Conservation (phyloP, 2,329 filamentous ascomycete species). For the Fusarium sp. region DNA sequence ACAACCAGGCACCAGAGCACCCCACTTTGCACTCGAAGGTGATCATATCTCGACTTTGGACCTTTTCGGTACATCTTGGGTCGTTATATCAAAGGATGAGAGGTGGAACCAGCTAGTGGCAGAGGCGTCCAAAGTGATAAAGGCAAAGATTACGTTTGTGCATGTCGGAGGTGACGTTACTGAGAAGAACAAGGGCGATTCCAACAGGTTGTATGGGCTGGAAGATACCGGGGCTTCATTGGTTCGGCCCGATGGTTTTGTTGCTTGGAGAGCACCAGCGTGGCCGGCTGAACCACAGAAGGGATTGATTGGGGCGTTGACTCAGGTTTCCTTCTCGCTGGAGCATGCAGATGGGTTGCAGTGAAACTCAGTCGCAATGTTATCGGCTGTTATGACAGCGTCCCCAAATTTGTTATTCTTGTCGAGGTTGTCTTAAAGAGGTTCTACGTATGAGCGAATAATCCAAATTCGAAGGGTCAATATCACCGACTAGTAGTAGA, state of each 20-base stretch:
- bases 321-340: not conserved
- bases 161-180: not conserved
- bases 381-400: no score
- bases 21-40: constrained; percentile 21
- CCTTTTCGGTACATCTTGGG: constrained; percentile 10
- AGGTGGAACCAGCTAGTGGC: not conserved
- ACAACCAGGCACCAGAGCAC: constrained; percentile 33
- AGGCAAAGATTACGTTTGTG: not conserved
- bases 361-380: no score
- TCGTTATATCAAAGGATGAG: constrained; percentile 12
- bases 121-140: not conserved
- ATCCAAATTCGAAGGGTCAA: no score
- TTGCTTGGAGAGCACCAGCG: constrained; percentile 7
- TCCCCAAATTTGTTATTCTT: no score
- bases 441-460: no score
- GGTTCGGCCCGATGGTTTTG: constrained; percentile 19
- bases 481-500: not conserved
- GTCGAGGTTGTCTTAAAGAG: no score
- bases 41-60: constrained; percentile 17
- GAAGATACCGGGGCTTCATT: constrained; percentile 2
- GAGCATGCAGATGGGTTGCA: rapidly evolving
- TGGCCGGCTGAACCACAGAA: not conserved
- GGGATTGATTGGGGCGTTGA: not conserved
- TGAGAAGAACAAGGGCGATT: not conserved
- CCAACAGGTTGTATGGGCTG: not conserved